Conservation (phyloP, 2,329 filamentous ascomycete genomes). For the Stemphylium vesicarium region DNA sequence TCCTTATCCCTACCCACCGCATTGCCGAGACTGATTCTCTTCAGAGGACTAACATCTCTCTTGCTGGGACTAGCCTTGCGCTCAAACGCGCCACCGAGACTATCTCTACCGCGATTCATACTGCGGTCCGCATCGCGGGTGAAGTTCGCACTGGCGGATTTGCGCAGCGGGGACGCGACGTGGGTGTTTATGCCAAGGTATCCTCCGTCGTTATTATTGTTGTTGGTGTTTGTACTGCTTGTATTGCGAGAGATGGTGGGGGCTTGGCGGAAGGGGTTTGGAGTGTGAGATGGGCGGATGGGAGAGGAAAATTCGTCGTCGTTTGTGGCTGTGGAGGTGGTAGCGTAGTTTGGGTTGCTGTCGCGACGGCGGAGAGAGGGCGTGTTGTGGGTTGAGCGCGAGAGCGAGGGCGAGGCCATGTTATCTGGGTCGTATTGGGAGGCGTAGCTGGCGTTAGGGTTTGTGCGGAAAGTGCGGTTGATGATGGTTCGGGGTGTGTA, state of each 20-base stretch:
- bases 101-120: conserved; percentile 20
- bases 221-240: conserved; percentile 40
- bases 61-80: conserved; percentile 44
- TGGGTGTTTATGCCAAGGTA: conserved; percentile 82
- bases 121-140: conserved; percentile 39
- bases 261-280: conserved; percentile 60
- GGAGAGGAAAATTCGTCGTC: conserved; percentile 53
- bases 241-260: conserved; percentile 54
- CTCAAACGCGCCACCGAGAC: conserved; percentile 32
- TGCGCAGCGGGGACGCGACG: conserved; percentile 81
- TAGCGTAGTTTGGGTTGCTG: conserved; percentile 41
- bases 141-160: conserved; percentile 69
- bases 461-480: conserved; percentile 77
- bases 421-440: conserved; percentile 74
- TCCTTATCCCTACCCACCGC: conserved; percentile 2
- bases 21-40: conserved; percentile 51
- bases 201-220: conserved; percentile 64
- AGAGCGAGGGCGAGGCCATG: conserved; percentile 23
- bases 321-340: conserved; percentile 47
- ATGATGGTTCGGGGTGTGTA: conserved; percentile 67
- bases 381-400: conserved; percentile 30
- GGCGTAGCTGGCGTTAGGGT: conserved; percentile 81
- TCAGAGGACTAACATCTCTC: conserved; percentile 52
- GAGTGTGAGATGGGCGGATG: conserved; percentile 52
- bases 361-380: conserved; percentile 32